phyloP scores from a whole-genome alignment of 495 filamentous ascomycete genomes.

The Talaromyces liani region DNA sequence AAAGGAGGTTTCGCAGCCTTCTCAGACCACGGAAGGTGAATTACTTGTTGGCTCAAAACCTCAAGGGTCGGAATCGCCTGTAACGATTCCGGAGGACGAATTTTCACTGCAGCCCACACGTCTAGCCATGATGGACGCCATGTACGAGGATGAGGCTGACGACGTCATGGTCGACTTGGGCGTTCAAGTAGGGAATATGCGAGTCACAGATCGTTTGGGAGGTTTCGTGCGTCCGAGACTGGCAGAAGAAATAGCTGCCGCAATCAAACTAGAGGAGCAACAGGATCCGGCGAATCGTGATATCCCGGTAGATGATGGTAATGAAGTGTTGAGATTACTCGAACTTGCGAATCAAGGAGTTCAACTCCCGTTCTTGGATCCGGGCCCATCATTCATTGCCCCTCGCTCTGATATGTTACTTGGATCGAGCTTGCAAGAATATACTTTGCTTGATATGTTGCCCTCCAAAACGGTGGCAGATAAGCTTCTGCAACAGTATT shows the following conservation, averaged over 20 bases:
- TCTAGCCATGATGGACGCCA: constrained; percentile 52
- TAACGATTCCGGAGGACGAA: not conserved
- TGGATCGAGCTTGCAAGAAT: constrained; percentile 37
- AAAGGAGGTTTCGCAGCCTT: constrained; percentile 26
- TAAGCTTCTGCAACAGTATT: constrained; percentile 56
- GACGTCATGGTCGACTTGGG: constrained; percentile 62
- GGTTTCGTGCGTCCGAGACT: constrained; percentile 16
- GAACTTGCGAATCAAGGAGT: constrained; percentile 4
- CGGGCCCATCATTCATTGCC: constrained; percentile 45
- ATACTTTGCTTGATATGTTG: constrained; percentile 47
- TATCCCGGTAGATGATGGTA: not conserved
- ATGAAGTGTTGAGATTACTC: constrained; percentile 3
- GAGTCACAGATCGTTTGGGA: constrained; percentile 66
- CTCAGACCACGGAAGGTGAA: not conserved
- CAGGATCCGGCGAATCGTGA: not conserved
- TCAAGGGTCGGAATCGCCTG: not conserved
- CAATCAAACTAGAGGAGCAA: not conserved
- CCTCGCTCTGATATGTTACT: constrained; percentile 65
- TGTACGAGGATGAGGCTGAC: constrained; percentile 55
- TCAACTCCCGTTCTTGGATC: constrained; percentile 27
- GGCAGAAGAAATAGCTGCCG: constrained; percentile 4
- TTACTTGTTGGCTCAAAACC: not conserved
- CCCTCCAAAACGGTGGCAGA: constrained; percentile 43
- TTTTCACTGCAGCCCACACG: constrained; percentile 17
- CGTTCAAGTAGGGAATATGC: constrained; percentile 59